Percentiles rank a stretch among this genome's conserved stretches.
Evolutionary conservation across 495 filamentous ascomycete genomes (phyloP).

Genomic region (Copromyces sp.): DNA sequence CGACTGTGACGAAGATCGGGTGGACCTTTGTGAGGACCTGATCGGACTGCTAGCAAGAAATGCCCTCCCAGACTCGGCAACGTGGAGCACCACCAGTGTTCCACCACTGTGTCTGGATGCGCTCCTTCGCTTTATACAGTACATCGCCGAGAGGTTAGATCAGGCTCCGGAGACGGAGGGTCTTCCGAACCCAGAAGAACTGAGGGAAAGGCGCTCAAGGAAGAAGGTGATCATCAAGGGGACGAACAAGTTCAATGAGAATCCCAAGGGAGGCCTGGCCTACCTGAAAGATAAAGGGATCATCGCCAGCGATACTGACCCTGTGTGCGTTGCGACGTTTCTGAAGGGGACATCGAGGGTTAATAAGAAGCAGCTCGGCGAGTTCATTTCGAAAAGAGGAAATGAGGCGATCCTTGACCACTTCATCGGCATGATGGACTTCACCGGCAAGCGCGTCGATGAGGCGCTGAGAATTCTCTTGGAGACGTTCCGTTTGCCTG

Average conservation of each 20-base stretch:
- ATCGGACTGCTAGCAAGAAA: conserved; percentile 86
- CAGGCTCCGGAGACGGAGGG: conserved; percentile 53
- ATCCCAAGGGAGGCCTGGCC: conserved; percentile 78
- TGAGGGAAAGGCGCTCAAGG: conserved; percentile 59
- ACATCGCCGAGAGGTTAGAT: conserved; percentile 76
- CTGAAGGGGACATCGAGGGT: conserved; percentile 75
- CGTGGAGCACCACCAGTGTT: conserved; percentile 98
- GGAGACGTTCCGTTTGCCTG: conserved; percentile 87
- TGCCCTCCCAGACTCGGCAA: conserved; percentile 93
- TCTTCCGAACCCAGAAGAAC: conserved; percentile 51
- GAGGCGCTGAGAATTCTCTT: conserved; percentile 82
- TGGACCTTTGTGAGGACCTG: conserved; percentile 90
- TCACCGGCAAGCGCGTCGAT: conserved; percentile 74
- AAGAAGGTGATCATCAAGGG: conserved; percentile 87
- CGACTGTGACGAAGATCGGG: conserved; percentile 88
- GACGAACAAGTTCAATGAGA: conserved; percentile 88
- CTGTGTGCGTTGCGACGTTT: conserved; percentile 66
- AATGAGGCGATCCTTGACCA: conserved; percentile 73
- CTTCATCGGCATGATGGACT: conserved; percentile 80
- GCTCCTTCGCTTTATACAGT: conserved; percentile 81
- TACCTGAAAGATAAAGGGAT: conserved; percentile 77
- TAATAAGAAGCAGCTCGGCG: conserved; percentile 84
- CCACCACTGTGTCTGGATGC: conserved; percentile 91
- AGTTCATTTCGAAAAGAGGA: conserved; percentile 81
- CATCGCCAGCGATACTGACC: conserved; percentile 64